Evolutionary conservation across 306 rosid species (phyloP).

Genomic region (Lablab purpureus): DNA sequence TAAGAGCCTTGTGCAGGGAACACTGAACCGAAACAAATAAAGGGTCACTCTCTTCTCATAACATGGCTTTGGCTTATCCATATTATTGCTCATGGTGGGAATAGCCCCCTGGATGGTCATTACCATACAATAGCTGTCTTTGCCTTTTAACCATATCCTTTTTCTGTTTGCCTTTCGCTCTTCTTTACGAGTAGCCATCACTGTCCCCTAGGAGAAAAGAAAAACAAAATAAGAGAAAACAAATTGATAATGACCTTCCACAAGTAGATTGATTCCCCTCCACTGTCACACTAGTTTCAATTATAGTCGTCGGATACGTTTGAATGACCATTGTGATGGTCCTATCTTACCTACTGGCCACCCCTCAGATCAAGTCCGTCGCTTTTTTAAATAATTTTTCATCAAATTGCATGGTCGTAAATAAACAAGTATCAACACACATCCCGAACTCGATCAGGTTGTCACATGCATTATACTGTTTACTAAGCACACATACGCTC

Average conservation of each 20-base stretch:
- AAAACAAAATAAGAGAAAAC: constrained; percentile 31
- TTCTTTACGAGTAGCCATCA: constrained; percentile 51
- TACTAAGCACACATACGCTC: constrained; percentile 37
- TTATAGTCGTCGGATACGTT: constrained; percentile 50
- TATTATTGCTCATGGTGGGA: constrained; percentile 55
- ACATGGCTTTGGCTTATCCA: constrained; percentile 58
- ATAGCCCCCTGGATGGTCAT: constrained; percentile 45
- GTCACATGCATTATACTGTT: constrained; percentile 67
- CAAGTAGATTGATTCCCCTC: constrained; percentile 35
- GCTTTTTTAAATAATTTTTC: constrained; percentile 28
- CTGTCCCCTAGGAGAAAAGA: constrained; percentile 41
- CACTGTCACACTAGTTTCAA: constrained; percentile 40
- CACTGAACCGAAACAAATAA: constrained; percentile 27
- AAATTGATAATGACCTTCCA: constrained; percentile 54
- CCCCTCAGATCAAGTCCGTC: constrained; percentile 44
- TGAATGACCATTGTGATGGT: constrained; percentile 56
- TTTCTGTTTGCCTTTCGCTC: constrained; percentile 37
- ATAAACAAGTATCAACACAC: constrained; percentile 40
- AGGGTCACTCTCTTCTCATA: constrained; percentile 37
- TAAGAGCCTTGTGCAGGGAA: constrained; percentile 35
- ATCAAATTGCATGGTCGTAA: constrained; percentile 59
- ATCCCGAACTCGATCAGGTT: constrained; percentile 52
- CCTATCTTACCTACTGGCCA: constrained; percentile 56
- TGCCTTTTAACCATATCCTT: constrained; percentile 43
- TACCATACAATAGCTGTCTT: constrained; percentile 48